Conservation (phyloP, 345 rosid species). For the Psidium friedrichsthalianum region DNA sequence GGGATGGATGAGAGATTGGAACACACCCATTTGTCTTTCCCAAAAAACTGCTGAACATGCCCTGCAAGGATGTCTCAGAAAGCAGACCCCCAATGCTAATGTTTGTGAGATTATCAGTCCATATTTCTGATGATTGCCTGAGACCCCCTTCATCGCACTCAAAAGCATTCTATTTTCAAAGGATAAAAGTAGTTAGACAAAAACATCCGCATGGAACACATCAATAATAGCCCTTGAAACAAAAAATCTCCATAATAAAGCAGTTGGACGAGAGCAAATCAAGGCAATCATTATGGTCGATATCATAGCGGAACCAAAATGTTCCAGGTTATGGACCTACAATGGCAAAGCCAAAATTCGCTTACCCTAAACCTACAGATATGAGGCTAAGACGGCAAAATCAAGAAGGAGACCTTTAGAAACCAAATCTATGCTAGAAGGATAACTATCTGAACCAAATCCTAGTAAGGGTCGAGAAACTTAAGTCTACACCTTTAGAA, state of each 20-base stretch:
- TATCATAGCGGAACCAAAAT: not conserved
- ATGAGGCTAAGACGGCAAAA: not conserved
- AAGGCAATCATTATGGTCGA: not conserved
- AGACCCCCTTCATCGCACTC: conserved; percentile 11
- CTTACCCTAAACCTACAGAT: not conserved
- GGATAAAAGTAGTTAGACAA: conserved; percentile 6
- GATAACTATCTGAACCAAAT: not conserved
- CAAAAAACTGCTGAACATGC: conserved; percentile 7
- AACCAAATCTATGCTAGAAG: not conserved
- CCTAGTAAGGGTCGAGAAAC: not conserved
- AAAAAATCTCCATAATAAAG: not conserved
- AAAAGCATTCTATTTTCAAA: conserved; percentile 31
- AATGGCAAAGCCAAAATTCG: not conserved
- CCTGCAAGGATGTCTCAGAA: conserved; percentile 76
- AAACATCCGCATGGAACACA: not conserved
- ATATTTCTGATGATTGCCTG: conserved; percentile 29
- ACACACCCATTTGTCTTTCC: conserved; percentile 23
- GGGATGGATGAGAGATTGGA: conserved; percentile 32
- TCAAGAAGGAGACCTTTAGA: not conserved
- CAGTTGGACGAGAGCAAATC: not conserved
- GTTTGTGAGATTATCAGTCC: conserved; percentile 58
- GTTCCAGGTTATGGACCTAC: not conserved
- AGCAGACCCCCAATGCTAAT: conserved; percentile 80
- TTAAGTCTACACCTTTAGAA: not conserved
- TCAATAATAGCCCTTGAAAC: not conserved